Percentiles rank a stretch among this genome's conserved stretches.
These are phyloP conservation scores for Fusarium robinianum DNA, from an alignment of 2,329 filamentous ascomycete species.

Conservation along the genomic window DNA sequence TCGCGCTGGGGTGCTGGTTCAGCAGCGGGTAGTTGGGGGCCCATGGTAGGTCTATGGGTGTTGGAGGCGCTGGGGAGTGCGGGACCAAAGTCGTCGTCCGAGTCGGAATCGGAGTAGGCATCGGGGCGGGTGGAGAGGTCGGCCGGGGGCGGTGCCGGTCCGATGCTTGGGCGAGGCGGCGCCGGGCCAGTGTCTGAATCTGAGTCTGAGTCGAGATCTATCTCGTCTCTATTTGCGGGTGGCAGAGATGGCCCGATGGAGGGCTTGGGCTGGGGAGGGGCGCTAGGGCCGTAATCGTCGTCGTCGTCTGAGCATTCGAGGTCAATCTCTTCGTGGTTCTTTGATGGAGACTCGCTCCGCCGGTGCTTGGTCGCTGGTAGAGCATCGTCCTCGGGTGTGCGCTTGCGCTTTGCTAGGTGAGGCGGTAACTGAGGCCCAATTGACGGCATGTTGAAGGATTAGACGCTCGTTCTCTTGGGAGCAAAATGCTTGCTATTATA, in stretches of 20 bases:
- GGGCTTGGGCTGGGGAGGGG: constrained; percentile 26
- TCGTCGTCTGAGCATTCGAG: constrained; percentile 50
- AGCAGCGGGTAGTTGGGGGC: constrained; percentile 42
- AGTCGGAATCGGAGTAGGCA: constrained; percentile 46
- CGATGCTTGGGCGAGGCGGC: constrained; percentile 39
- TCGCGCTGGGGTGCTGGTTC: constrained; percentile 67
- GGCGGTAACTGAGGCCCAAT: constrained; percentile 73
- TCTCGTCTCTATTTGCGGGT: constrained; percentile 47
- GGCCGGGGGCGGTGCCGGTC: constrained; percentile 45
- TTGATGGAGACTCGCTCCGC: constrained; percentile 35
- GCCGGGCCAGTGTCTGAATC: constrained; percentile 45
- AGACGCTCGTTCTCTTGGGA: neutral
- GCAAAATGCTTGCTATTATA: no score
- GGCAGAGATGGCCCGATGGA: constrained; percentile 31
- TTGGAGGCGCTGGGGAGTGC: constrained; percentile 55
- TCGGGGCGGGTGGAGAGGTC: constrained; percentile 23
- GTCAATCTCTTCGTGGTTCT: constrained; percentile 55
- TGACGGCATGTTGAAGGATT: constrained; percentile 59
- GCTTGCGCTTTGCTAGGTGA: constrained; percentile 67
- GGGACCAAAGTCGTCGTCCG: constrained; percentile 63
- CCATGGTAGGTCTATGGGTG: constrained; percentile 53
- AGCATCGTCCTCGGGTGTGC: constrained; percentile 46
- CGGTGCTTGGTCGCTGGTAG: constrained; percentile 51
- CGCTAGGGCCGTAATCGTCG: constrained; percentile 50
- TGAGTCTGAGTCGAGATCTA: constrained; percentile 46